Evolutionary conservation across 2,329 filamentous ascomycete species (phyloP).

Genomic region (Samsoniella hepiali): DNA sequence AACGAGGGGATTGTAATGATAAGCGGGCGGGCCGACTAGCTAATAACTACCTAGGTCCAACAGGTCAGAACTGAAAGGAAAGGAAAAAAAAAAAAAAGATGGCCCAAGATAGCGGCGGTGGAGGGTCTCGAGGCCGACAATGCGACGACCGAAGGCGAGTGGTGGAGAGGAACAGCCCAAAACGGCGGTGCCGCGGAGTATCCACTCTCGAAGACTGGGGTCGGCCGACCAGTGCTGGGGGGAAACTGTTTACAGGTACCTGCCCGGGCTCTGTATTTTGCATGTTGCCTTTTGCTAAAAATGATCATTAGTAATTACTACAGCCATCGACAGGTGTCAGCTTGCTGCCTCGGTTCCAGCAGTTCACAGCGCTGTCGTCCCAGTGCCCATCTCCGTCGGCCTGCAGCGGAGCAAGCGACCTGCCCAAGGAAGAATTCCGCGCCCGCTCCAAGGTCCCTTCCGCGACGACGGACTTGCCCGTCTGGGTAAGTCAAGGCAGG

Average conservation of each 20-base stretch:
- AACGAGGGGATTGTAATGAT: neutral
- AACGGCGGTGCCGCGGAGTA: conserved; percentile 9
- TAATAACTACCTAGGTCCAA: neutral
- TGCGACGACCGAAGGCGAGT: conserved; percentile 8
- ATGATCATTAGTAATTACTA: too few relatives aligned
- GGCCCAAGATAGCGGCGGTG: conserved; percentile 3
- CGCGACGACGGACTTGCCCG: too few relatives aligned
- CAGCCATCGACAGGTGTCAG: too few relatives aligned
- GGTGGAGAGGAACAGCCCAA: neutral
- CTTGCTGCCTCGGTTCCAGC: too few relatives aligned
- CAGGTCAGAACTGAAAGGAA: neutral
- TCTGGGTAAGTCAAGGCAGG: too few relatives aligned
- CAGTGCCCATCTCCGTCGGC: too few relatives aligned
- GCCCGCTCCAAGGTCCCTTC: neutral
- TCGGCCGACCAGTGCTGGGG: neutral
- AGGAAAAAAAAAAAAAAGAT: neutral
- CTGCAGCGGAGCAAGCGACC: neutral
- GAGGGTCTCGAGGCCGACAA: neutral
- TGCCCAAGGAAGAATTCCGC: neutral
- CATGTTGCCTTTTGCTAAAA: too few relatives aligned
- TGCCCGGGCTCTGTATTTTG: too few relatives aligned
- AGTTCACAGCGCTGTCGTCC: too few relatives aligned
- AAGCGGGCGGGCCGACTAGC: conserved; percentile 4
- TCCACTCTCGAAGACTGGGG: neutral
- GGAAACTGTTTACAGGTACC: neutral